Conservation (phyloP, 1,139 yeast genomes). For the Candida frijolesensis region DNA sequence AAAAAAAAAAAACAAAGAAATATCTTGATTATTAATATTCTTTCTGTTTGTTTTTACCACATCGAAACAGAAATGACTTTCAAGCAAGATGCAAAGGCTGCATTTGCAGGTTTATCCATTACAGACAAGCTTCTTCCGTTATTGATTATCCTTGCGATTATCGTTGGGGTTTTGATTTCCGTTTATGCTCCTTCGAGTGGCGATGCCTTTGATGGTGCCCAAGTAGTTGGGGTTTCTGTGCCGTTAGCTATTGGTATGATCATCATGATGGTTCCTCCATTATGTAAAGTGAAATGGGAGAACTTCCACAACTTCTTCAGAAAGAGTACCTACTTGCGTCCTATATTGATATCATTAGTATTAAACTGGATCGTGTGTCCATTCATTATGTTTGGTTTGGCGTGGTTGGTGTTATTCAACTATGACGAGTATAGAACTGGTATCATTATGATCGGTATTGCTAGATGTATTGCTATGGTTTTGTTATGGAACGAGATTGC, state of each 20-base stretch:
- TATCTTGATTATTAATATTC: not conserved
- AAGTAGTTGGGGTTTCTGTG: conserved; percentile 32
- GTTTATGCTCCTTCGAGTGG: conserved; percentile 35
- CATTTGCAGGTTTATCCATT: conserved; percentile 19
- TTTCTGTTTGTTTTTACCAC: not conserved
- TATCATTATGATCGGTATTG: conserved; percentile 59
- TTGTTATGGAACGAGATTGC: conserved; percentile 63
- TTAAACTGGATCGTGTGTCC: conserved; percentile 64
- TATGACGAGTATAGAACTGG: conserved; percentile 53
- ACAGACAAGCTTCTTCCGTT: conserved; percentile 31
- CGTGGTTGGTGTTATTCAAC: conserved; percentile 57
- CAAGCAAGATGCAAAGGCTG: conserved; percentile 9
- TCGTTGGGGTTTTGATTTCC: conserved; percentile 33
- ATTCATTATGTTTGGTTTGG: conserved; percentile 56
- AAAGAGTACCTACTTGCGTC: conserved; percentile 28
- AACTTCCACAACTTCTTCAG: conserved; percentile 19
- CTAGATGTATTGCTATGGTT: conserved; percentile 68
- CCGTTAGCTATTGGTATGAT: conserved; percentile 58
- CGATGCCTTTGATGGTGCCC: conserved; percentile 29
- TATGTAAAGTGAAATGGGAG: conserved; percentile 58
- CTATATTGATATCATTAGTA: conserved; percentile 41
- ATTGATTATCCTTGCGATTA: conserved; percentile 28
- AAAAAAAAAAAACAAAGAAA: not conserved
- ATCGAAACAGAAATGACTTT: not conserved
- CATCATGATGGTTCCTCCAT: conserved; percentile 61